phyloP scores from a whole-genome alignment of 2,329 filamentous ascomycete genomes.

The Scolecobasidium constrictum region DNA sequence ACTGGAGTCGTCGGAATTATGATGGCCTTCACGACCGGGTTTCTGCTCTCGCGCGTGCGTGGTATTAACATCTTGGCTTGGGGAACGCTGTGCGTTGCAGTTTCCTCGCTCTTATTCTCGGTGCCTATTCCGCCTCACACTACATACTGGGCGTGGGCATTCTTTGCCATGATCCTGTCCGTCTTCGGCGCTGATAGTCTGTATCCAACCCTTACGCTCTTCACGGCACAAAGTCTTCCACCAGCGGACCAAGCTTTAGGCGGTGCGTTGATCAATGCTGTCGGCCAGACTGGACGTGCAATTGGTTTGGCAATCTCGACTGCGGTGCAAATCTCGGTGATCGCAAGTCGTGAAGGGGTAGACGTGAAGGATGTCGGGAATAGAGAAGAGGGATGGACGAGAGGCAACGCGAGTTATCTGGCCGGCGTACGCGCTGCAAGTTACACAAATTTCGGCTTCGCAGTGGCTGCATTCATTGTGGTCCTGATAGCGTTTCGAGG shows the following conservation, averaged over 20 bases:
- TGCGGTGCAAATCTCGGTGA: conserved; percentile 52
- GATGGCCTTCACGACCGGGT: conserved; percentile 40
- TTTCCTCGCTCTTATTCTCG: conserved; percentile 39
- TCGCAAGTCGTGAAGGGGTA: conserved; percentile 36
- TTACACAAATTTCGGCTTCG: conserved; percentile 30
- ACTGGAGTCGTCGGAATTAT: conserved; percentile 49
- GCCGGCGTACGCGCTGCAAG: conserved; percentile 25
- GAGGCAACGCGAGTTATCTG: conserved; percentile 21
- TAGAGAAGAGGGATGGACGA: not conserved
- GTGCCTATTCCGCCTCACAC: conserved; percentile 49
- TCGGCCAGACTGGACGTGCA: conserved; percentile 53
- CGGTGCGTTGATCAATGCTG: conserved; percentile 56
- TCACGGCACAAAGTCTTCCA: conserved; percentile 52
- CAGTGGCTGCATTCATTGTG: conserved; percentile 21
- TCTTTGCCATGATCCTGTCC: conserved; percentile 54
- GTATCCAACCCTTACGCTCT: conserved; percentile 55
- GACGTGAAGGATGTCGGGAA: conserved; percentile 18
- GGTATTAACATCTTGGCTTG: conserved; percentile 5
- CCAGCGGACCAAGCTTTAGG: conserved; percentile 56
- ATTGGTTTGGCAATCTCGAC: conserved; percentile 57
- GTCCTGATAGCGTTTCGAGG: conserved; percentile 21
- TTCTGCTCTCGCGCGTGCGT: conserved; percentile 7
- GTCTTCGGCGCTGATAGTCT: conserved; percentile 57
- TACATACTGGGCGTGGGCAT: conserved; percentile 56
- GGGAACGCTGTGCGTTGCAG: conserved; percentile 3